Conservation (phyloP, 805 yeast species). For the Metahyphopichia silvanorum region DNA sequence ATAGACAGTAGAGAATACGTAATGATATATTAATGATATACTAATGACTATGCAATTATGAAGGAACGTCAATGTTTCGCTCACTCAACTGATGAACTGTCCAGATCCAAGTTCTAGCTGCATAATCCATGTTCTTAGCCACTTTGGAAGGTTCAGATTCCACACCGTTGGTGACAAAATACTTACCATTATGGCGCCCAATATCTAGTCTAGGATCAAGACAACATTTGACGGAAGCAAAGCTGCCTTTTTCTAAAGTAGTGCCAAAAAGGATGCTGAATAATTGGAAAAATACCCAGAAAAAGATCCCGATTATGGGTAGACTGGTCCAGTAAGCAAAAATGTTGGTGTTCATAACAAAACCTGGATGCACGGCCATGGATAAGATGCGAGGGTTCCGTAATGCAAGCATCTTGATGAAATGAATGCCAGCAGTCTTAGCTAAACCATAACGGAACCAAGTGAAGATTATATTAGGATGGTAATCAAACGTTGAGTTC, state of each 20-base stretch:
- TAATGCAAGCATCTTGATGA: constrained; percentile 58
- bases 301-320: constrained; percentile 72
- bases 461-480: constrained; percentile 68
- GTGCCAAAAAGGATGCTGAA: constrained; percentile 71
- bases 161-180: constrained; percentile 58
- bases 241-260: constrained; percentile 66
- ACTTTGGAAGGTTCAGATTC: constrained; percentile 55
- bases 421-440: constrained; percentile 75
- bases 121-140: constrained; percentile 55
- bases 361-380: constrained; percentile 76
- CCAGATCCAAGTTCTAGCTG: constrained; percentile 79
- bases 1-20: too few species aligned
- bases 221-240: constrained; percentile 61
- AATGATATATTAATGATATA: too few species aligned
- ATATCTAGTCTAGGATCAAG: constrained; percentile 48
- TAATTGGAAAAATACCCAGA: constrained; percentile 68
- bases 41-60: constrained; percentile 3
- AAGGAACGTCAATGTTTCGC: constrained; percentile 34
- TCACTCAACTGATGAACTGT: constrained; percentile 57
- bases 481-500: constrained; percentile 47
- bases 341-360: constrained; percentile 77
- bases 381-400: constrained; percentile 65
- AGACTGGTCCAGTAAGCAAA: constrained; percentile 75
- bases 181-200: constrained; percentile 66
- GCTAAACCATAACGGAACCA: constrained; percentile 78